A percentile compares a stretch with the other conserved stretches of the same genome.
These are phyloP conservation scores for Pseudogymnoascus sp. DNA, from an alignment of 2,329 filamentous ascomycete species.

Conservation along the genomic window DNA sequence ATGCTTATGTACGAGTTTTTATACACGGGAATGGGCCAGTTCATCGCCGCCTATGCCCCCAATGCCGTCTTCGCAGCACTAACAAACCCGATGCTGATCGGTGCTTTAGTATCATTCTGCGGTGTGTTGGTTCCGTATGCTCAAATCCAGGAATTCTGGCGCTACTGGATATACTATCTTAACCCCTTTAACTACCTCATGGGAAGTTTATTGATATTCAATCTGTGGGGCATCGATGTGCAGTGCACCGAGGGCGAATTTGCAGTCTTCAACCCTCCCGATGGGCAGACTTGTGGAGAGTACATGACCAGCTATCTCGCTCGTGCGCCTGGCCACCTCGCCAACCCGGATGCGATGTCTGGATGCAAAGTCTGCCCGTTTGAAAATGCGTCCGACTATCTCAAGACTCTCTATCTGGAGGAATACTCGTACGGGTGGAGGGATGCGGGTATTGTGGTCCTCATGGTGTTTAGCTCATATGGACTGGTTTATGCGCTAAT, in stretches of 20 bases:
- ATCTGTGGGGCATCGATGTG: slow-evolving; percentile 39
- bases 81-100: slow-evolving; percentile 48
- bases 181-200: slow-evolving; percentile 57
- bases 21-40: slow-evolving; percentile 54
- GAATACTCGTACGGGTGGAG: slow-evolving; percentile 60
- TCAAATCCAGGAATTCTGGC: slow-evolving; percentile 59
- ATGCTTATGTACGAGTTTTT: slow-evolving; percentile 53
- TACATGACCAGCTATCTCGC: slow-evolving; percentile 48
- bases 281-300: slow-evolving; percentile 45
- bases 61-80: slow-evolving; percentile 52
- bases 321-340: slow-evolving; percentile 38
- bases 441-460: slow-evolving; percentile 44
- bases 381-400: slow-evolving; percentile 48
- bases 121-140: slow-evolving; percentile 64
- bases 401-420: slow-evolving; percentile 49
- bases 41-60: slow-evolving; percentile 54
- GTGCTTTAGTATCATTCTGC: slow-evolving; percentile 64
- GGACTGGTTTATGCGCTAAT: slow-evolving; percentile 38
- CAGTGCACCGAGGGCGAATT: slow-evolving; percentile 41
- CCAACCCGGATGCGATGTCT: slow-evolving; percentile 50
- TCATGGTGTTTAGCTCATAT: slow-evolving; percentile 37
- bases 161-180: slow-evolving; percentile 44
- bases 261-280: slow-evolving; percentile 32
- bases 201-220: slow-evolving; percentile 46
- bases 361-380: slow-evolving; percentile 57